phyloP scores from a whole-genome alignment of 2,329 filamentous ascomycete genomes.

The Pseudovirgaria hyperparasitica region DNA sequence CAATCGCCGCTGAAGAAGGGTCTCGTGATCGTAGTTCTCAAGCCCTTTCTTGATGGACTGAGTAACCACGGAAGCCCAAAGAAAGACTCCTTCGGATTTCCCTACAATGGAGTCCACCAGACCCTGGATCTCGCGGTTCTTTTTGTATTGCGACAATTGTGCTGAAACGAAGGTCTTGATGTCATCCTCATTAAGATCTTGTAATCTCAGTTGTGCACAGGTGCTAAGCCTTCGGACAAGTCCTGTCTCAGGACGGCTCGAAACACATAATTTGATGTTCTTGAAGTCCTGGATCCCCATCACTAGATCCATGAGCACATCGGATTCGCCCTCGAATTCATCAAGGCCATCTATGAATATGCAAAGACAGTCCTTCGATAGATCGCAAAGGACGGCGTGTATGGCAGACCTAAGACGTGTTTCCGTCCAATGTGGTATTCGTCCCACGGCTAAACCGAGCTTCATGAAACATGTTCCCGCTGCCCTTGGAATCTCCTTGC shows the following conservation, averaged over 20 bases:
- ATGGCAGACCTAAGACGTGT: background rate
- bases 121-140: background rate
- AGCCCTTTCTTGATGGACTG: conserved; percentile 9
- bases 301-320: conserved; percentile 1
- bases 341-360: conserved; percentile 6
- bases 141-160: no score
- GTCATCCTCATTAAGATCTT: conserved; percentile 2
- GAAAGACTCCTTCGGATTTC: conserved; percentile 12
- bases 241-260: conserved; percentile 3
- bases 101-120: conserved; percentile 1
- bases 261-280: conserved; percentile 4
- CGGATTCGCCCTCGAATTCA: conserved; percentile 3
- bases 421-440: background rate
- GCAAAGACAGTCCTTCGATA: background rate
- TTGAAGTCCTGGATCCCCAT: background rate
- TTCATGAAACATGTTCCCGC: no score
- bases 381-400: no score
- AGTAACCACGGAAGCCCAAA: conserved; percentile 13
- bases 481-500: background rate
- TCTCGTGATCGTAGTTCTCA: conserved; percentile 5
- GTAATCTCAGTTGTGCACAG: background rate
- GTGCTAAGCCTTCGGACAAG: conserved; percentile 2
- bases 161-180: conserved; percentile 1
- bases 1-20: conserved; percentile 7
- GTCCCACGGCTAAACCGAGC: background rate